Base-by-base conservation (phyloP, 805 yeast genomes). In the Lachancea dasiensis region DNA sequence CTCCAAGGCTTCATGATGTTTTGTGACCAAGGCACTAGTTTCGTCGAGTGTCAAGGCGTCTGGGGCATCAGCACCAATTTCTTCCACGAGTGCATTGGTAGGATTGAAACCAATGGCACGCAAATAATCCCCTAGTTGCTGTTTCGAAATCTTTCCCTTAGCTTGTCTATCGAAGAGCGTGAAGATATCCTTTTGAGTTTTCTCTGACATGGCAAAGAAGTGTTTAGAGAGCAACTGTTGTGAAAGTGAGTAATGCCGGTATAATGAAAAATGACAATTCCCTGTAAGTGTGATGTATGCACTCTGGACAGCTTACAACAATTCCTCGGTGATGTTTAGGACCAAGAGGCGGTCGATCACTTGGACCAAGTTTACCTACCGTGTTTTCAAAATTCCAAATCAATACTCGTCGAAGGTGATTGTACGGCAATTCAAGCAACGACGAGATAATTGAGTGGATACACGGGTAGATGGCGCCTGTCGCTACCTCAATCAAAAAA, bases 81-180 rank as follows among this genome's bases (percentile, higher is more conserved):
- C 49, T 13, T 46, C 50, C 6, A 56, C 56, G 33, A 52, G 56
- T 26, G 54, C 56, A 37, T 63, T 80, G 86, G 98, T 89, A 47
- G 99, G 99, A 69, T 92, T 92, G 69, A 90, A 97, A 27, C 98
- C 99, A 44, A 92, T 89, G 2, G 98, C 97, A 60, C 99, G 77
- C 44, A 92, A 74, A 51, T 92, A 74, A 58, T 92, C 98, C 24
- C 97, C 98, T 35, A 92, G 72, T 44, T 84, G 79, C 46, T 81
- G 84, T 44, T 75, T 70, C 11, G 96, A 78, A 39, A 92, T 92
- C 61, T 79, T 75, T 13, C 97, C 98, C 26, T 90, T 85, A 20
- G 96, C 97, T 58, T 89, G 86, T 66, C 87, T 89, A 68, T 92
- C 98, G 58, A 90, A 92, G 31, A 92, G 77, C 9, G 97, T 92